Conservation (phyloP, 2,329 filamentous ascomycete species). For the Epicoccum sorghinum region DNA sequence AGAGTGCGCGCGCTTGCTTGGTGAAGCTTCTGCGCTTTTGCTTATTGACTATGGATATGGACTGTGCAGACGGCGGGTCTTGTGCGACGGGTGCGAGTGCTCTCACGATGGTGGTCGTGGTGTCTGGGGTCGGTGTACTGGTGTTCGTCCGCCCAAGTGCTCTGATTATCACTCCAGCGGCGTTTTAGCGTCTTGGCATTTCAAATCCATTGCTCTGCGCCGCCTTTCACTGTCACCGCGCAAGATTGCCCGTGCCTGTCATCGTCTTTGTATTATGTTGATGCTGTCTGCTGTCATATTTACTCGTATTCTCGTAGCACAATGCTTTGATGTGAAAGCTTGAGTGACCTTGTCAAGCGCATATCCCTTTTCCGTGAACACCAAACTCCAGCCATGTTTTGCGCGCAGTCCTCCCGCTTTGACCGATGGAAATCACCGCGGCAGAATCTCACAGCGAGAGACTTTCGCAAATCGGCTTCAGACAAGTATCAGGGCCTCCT, state of each 20-base stretch:
- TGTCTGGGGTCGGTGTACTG: constrained; percentile 36
- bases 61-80: constrained; percentile 30
- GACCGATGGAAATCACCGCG: no score
- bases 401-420: background rate
- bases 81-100: constrained; percentile 41
- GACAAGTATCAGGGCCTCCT: constrained; percentile 38
- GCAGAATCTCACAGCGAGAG: background rate
- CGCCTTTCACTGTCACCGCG: no score
- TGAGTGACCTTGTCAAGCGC: background rate
- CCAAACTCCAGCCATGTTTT: background rate
- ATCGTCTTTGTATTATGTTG: background rate
- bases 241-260: background rate
- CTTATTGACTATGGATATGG: constrained; percentile 31
- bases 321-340: background rate
- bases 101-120: constrained; percentile 40
- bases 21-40: constrained; percentile 32
- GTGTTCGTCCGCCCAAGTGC: constrained; percentile 11
- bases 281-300: background rate
- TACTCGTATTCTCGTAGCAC: background rate
- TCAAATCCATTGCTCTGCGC: background rate
- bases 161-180: constrained; percentile 11
- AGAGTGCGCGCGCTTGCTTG: constrained; percentile 34
- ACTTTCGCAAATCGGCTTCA: constrained; percentile 4
- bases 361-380: background rate
- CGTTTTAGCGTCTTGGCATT: constrained; percentile 14